phyloP scores from a whole-genome alignment of 805 yeast species.

The Candida ortonii region DNA sequence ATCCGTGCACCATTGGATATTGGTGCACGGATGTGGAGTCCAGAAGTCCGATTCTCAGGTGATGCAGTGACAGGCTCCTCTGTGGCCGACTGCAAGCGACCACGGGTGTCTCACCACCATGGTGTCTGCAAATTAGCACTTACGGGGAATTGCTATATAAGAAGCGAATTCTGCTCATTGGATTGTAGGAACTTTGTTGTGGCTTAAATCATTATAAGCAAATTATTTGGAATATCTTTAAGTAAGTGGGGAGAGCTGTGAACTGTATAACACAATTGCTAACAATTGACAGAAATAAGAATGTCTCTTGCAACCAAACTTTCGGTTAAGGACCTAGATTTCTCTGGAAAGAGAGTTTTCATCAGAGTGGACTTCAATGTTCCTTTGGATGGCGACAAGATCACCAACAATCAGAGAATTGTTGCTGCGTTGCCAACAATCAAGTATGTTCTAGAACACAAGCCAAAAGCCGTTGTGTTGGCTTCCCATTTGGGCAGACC shows the following conservation, averaged over 20 bases:
- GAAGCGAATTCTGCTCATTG: no score
- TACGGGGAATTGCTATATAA: no score
- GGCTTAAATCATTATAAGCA: no score
- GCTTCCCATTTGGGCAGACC: constrained; percentile 99
- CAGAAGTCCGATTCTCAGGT: constrained; percentile 2
- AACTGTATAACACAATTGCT: no score
- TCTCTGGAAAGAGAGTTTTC: constrained; percentile 91
- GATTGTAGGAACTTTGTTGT: no score
- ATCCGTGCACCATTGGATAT: no score
- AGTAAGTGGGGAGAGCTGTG: no score
- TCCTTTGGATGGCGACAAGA: constrained; percentile 91
- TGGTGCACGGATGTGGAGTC: constrained; percentile 5
- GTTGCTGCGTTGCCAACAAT: constrained; percentile 99
- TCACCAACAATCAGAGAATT: constrained; percentile 99
- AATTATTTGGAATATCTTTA: no score
- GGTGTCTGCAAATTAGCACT: no score
- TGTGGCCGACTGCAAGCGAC: no score
- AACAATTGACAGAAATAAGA: constrained; percentile 2
- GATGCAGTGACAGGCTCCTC: neutral
- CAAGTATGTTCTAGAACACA: constrained; percentile 86
- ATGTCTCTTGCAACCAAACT: constrained; percentile 95
- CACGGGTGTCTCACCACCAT: no score
- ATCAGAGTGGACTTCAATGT: constrained; percentile 97
- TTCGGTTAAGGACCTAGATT: constrained; percentile 86
- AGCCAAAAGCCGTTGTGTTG: constrained; percentile 86